A percentile compares a stretch with the other conserved stretches of the same genome.
Conservation (phyloP, 2,329 filamentous ascomycete genomes). For the Alternaria arbusti region DNA sequence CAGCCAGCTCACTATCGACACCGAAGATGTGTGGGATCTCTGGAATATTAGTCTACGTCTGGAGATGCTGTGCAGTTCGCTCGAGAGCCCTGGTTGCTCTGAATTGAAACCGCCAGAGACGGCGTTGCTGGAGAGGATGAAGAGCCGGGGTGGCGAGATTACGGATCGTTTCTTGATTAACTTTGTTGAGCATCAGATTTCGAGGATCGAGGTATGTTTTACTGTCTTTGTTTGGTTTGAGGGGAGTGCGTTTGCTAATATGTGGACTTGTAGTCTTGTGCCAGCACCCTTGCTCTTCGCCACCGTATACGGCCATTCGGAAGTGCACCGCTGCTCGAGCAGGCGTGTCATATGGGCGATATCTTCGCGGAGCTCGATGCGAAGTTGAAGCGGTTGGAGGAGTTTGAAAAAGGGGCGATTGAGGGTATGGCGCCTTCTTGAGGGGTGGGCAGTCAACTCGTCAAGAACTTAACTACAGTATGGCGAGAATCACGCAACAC, state of each 20-base stretch:
- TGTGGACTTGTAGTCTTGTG: constrained; percentile 67
- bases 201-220: constrained; percentile 83
- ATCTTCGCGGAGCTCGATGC: constrained; percentile 68
- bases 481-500: background rate
- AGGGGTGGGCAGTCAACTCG: background rate
- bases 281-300: constrained; percentile 78
- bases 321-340: constrained; percentile 66
- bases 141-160: constrained; percentile 77
- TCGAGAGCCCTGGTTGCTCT: constrained; percentile 73
- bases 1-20: constrained; percentile 76
- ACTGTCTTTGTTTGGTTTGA: background rate
- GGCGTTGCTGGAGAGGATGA: constrained; percentile 77
- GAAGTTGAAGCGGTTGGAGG: constrained; percentile 68
- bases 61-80: constrained; percentile 88
- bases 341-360: constrained; percentile 78
- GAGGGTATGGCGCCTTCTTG: constrained; percentile 35
- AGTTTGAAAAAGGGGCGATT: constrained; percentile 39
- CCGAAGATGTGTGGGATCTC: constrained; percentile 83
- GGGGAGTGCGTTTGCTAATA: constrained; percentile 22
- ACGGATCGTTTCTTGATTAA: constrained; percentile 87
- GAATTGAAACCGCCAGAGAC: constrained; percentile 81
- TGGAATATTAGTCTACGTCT: constrained; percentile 89
- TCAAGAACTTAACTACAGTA: background rate
- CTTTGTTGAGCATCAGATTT: constrained; percentile 94
- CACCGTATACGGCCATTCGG: constrained; percentile 78